Base-by-base conservation (phyloP, 352 stramenopile genomes). In the Thraustotheca clavata region DNA sequence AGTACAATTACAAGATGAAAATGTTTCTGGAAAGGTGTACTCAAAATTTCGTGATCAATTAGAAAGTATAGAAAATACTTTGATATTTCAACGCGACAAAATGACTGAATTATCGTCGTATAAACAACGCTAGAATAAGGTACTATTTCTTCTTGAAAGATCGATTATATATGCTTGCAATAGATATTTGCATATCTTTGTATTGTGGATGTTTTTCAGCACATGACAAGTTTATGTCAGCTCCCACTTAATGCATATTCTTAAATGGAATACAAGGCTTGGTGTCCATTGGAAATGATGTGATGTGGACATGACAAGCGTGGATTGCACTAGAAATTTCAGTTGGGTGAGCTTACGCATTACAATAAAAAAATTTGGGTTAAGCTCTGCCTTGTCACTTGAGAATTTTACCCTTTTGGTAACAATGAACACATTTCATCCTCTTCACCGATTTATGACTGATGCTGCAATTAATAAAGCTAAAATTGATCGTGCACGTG, bases 11-110 rank as follows among this genome's bases (percentile, higher is more conserved):
- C 69, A 80, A 29, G 75, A 85, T 46, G 70, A 79, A 20, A 74
- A 88, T 55, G 50, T 87, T 0, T 65, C 85, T 0, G 77, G 76
- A 3, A 83, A 87, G 47, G 67, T 77, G 22, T 84, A 82, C 40
- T 61, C 69, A 12, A 67, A 61, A 1, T 80, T 72, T 2, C 86
- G 88, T 29, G 65, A 71, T 4, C 71, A 73, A 9, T 69, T 91
- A 16, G 59, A 46, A 5, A 77, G 77, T n/a, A 85, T 87, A 31
- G 76, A 89, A 49, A 36, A 75, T 1, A 70, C 79, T 7, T 67
- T 91, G 0, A 67, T 61, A 0, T 67, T 74, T 6, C 76, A 87
- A 36, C 75, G 83, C 5, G 62, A 66, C 0, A 69, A 72, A 2
- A 79, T 75, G 1, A 72, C 77, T 31, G 43, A 52, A 31, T 52